Evolutionary conservation across 2,329 filamentous ascomycete genomes (phyloP), one percentile per base, ranked within the genome.

Genomic region (Aspergillus tubingensis): DNA sequence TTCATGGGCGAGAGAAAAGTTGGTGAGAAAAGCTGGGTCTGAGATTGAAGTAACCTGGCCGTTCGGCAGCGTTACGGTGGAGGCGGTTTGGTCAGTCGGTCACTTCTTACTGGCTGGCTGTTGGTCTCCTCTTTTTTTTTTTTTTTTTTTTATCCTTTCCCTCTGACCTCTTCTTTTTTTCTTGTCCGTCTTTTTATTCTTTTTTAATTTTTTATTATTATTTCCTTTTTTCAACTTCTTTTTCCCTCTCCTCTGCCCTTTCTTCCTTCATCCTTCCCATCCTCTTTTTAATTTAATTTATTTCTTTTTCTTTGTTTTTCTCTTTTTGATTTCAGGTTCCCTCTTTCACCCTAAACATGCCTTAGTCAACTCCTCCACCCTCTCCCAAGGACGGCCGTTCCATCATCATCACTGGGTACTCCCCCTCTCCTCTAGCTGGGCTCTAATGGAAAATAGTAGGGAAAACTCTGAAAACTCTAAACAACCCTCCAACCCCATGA

Each of bases 381-480:
- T 36, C 5, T 13, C 11, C 32, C 32, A 36, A 15, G 32, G 32
- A 36, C 32, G 32, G 41, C 25, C 15, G 47, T 17, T 30, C 44
- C 47, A 50, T 32, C 47, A 30, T 50, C 47, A 17, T 50, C 47
- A 50, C 47, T 32, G 47, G 47, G 19, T 44, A 19, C 11, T 44
- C 44, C 5, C 5, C 19, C 15, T 10, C 17, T n/a, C 47, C 25
- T 11, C 27, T 50, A 50, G 25, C 23, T 17, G 10, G 47, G 47
- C 47, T 30, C 47, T 30, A 50, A 50, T n/a, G 47, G 27, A 50
- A 36, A 50, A 50, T 50, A 50, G 47, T 50, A 50, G 47, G 47
- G 39, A 43, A 47, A 55, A 47, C 11, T 59, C 32, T 53, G 23
- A 44, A 58, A 58, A 58, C 56, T 58, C 56, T 58, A 58, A 58